Base-by-base conservation (phyloP, 495 filamentous ascomycete genomes). In the Aspergillus homomorphus region DNA sequence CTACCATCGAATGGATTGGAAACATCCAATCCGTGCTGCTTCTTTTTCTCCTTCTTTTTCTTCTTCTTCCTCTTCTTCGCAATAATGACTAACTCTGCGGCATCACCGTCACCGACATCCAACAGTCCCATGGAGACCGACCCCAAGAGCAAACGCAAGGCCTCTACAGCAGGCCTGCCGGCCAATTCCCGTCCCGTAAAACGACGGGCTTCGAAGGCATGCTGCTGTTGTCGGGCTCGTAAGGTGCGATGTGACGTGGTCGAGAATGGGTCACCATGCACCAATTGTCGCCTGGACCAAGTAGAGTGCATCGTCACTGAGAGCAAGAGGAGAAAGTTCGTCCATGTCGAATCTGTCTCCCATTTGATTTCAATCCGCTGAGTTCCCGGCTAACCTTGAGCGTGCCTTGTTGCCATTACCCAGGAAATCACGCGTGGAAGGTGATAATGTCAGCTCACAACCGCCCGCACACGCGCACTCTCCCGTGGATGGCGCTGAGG, bases 191-290 rank as follows among this genome's bases (percentile, higher is more conserved):
- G 86, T 30, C 81, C 84, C 16, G 86, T 89, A 22, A 96, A 96
- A 71, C 77, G 92, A 54, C 82, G 92, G 61, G 92, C 92, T 3
- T 89, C 91, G 7, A 88, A 92, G 54, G 92, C 92, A 21, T 96
- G 92, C 68, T 88, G 89, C 62, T 89, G 87, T 62, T 96, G 92
- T 67, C 81, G 92, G 54, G 83, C 88, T 22, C 85, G 92, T 63
- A 96, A 96, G 71, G 92, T 96, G n/a, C 81, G 92, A 49, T 96
- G 92, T 75, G 90, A 96, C 76, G 92, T 96, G 58, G 89, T 92
- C 45, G 90, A 95, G 63, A 87, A 87, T 73, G 88, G 89, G 33
- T 84, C 87, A 24, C 92, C 92, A 5, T 96, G 92, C 69, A 90
- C 88, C 19, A 96, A 96, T 74, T 96, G 92, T 75, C 81, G 89